Conservation (phyloP, 2,329 filamentous ascomycete genomes). For the Xylariaceae sp. region DNA sequence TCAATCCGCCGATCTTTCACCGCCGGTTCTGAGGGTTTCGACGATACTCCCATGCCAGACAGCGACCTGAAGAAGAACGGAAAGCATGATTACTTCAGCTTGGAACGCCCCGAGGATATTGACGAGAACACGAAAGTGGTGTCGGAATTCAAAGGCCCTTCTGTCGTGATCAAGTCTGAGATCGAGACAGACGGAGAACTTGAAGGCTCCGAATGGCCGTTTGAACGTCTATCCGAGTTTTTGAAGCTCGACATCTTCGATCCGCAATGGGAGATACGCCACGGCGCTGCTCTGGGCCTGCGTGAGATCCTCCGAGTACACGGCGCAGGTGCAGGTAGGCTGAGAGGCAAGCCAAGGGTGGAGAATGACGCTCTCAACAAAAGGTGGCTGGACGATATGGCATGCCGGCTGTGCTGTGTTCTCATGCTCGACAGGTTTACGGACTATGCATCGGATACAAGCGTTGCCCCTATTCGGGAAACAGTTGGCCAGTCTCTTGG, state of each 20-base stretch:
- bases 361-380: slow-evolving; percentile 79
- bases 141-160: slow-evolving; percentile 86
- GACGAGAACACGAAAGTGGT: slow-evolving; percentile 92
- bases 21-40: slow-evolving; percentile 55
- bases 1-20: slow-evolving; percentile 60
- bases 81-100: slow-evolving; percentile 80
- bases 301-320: slow-evolving; percentile 90
- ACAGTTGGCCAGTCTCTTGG: slow-evolving; percentile 92
- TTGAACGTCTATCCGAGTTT: slow-evolving; percentile 88
- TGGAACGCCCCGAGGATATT: slow-evolving; percentile 69
- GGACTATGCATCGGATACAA: slow-evolving; percentile 96
- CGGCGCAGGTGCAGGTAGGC: slow-evolving; percentile 77
- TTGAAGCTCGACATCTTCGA: slow-evolving; percentile 93
- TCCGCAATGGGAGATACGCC: slow-evolving; percentile 87
- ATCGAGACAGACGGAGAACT: slow-evolving; percentile 72
- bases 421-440: slow-evolving; percentile 97
- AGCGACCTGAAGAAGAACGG: slow-evolving; percentile 55
- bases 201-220: slow-evolving; percentile 85
- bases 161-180: slow-evolving; percentile 76
- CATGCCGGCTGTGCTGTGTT: slow-evolving; percentile 90
- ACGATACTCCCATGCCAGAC: slow-evolving; percentile 52
- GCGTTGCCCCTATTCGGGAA: slow-evolving; percentile 91
- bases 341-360: slow-evolving; percentile 59
- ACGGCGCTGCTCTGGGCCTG: slow-evolving; percentile 92
- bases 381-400: slow-evolving; percentile 86